Percentiles rank a stretch among this genome's conserved stretches.
Conservation (phyloP, 1,284 basidiomycete species). For the Calocybe gambosa region DNA sequence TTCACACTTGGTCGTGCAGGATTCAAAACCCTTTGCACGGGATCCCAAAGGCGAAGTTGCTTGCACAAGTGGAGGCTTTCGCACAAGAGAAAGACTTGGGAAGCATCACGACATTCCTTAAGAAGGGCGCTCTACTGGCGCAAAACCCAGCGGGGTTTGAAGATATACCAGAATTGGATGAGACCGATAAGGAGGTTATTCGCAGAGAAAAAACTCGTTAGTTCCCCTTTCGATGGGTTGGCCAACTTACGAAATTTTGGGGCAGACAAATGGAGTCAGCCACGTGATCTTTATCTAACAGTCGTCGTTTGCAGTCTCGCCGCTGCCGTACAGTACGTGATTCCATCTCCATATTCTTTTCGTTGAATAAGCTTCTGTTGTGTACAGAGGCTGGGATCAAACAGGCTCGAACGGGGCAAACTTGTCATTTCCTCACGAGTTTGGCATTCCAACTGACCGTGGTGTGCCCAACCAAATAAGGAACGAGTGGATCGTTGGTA, state of each 20-base stretch:
- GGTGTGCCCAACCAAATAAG: conserved; percentile 22
- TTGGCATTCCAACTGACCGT: conserved; percentile 30
- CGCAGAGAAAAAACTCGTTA: conserved; percentile 47
- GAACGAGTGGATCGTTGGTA: conserved; percentile 43
- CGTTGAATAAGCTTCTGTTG: conserved; percentile 7
- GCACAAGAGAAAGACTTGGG: conserved; percentile 39
- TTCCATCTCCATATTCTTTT: background rate
- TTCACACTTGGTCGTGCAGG: conserved; percentile 21
- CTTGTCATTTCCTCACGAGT: conserved; percentile 54
- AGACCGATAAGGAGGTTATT: conserved; percentile 43
- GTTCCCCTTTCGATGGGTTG: conserved; percentile 11
- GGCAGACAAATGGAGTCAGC: conserved; percentile 51
- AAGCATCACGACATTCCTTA: conserved; percentile 39
- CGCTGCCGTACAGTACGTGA: conserved; percentile 51
- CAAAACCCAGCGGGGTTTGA: conserved; percentile 50
- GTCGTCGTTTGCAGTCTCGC: conserved; percentile 52
- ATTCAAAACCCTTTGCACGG: conserved; percentile 53
- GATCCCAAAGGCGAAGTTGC: conserved; percentile 36
- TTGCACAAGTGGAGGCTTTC: conserved; percentile 41
- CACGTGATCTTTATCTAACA: conserved; percentile 46
- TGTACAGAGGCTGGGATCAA: conserved; percentile 51
- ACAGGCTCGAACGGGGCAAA: conserved; percentile 62
- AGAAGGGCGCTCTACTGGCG: conserved; percentile 55
- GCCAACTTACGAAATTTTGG: background rate
- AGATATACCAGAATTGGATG: conserved; percentile 40